Evolutionary conservation across 768 basidiomycete species (phyloP).

Genomic region (Termitomyces sp.): DNA sequence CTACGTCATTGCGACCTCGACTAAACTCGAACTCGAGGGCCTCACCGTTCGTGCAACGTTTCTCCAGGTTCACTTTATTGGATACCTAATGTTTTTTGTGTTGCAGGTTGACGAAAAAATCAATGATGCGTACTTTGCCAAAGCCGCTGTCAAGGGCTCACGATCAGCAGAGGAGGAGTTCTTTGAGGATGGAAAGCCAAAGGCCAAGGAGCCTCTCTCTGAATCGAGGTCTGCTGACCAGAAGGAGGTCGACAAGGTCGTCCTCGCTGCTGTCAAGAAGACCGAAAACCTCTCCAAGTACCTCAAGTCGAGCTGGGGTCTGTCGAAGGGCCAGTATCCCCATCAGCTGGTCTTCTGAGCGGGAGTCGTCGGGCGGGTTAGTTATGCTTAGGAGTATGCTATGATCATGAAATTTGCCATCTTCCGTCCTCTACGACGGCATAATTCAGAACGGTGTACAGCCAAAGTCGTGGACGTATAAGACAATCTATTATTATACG

Average conservation of each 20-base stretch:
- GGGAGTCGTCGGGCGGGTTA: slow-evolving; percentile 11
- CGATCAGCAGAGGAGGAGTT: slow-evolving; percentile 93
- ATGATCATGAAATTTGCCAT: slow-evolving; percentile 32
- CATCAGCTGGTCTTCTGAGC: slow-evolving; percentile 88
- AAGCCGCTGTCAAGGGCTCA: slow-evolving; percentile 63
- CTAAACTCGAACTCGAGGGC: slow-evolving; percentile 76
- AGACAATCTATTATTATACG: not conserved
- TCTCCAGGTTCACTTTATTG: not conserved
- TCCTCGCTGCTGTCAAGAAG: slow-evolving; percentile 86
- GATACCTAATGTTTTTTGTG: not conserved
- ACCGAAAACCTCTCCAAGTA: slow-evolving; percentile 90
- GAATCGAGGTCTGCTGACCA: slow-evolving; percentile 87
- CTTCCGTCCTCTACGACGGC: slow-evolving; percentile 19
- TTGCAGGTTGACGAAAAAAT: slow-evolving; percentile 79
- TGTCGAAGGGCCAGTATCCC: slow-evolving; percentile 96
- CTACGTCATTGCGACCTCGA: slow-evolving; percentile 97
- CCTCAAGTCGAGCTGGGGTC: slow-evolving; percentile 86
- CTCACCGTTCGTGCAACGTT: slow-evolving; percentile 55
- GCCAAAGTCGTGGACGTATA: not conserved
- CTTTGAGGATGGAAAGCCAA: slow-evolving; percentile 91
- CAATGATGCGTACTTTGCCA: slow-evolving; percentile 92
- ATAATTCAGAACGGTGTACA: slow-evolving; percentile 19
- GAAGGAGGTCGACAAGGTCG: slow-evolving; percentile 76
- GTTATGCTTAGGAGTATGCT: slow-evolving; percentile 25
- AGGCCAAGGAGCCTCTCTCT: slow-evolving; percentile 81